These are phyloP conservation scores for Pichia scutulata DNA, from an alignment of 805 yeast genomes.

Conservation along the genomic window DNA sequence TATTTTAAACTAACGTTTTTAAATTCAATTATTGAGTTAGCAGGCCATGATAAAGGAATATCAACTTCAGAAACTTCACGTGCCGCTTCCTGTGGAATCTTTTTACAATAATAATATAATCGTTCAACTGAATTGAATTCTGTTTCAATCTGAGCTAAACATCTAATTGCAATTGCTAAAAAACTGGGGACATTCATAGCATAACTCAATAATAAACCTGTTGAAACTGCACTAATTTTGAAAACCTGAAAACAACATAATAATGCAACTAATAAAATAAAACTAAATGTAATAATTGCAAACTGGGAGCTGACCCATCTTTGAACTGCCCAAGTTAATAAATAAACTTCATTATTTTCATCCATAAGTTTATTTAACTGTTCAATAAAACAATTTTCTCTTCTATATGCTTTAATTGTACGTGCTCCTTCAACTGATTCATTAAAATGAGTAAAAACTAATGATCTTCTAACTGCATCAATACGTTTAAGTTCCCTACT, in stretches of 20 bases:
- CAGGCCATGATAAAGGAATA: slow-evolving; percentile 44
- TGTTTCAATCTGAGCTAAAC: slow-evolving; percentile 65
- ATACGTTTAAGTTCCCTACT: slow-evolving; percentile 69
- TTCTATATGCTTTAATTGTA: slow-evolving; percentile 57
- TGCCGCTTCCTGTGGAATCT: slow-evolving; percentile 61
- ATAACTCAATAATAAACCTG: slow-evolving; percentile 55
- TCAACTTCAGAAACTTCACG: slow-evolving; percentile 36
- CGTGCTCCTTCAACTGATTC: slow-evolving; percentile 60
- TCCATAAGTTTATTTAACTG: slow-evolving; percentile 42
- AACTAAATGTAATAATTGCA: slow-evolving; percentile 36
- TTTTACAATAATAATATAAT: slow-evolving; percentile 52
- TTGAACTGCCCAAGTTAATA: slow-evolving; percentile 46
- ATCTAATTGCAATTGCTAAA: slow-evolving; percentile 44
- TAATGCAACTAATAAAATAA: slow-evolving; percentile 44
- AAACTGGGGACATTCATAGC: slow-evolving; percentile 51
- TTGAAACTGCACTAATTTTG: slow-evolving; percentile 47
- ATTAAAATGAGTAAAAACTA: slow-evolving; percentile 62
- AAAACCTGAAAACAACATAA: slow-evolving; percentile 55
- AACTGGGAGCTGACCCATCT: slow-evolving; percentile 57
- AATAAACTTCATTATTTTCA: slow-evolving; percentile 60
- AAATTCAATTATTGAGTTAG: slow-evolving; percentile 38
- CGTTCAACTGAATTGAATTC: slow-evolving; percentile 81
- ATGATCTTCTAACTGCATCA: slow-evolving; percentile 65
- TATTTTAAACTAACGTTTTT: slow-evolving; percentile 44
- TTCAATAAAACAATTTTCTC: slow-evolving; percentile 33